Percentiles rank a stretch among this genome's conserved stretches.
phyloP scores from a whole-genome alignment of 2,329 filamentous ascomycete genomes.

The Herpomyces periplanetae region DNA sequence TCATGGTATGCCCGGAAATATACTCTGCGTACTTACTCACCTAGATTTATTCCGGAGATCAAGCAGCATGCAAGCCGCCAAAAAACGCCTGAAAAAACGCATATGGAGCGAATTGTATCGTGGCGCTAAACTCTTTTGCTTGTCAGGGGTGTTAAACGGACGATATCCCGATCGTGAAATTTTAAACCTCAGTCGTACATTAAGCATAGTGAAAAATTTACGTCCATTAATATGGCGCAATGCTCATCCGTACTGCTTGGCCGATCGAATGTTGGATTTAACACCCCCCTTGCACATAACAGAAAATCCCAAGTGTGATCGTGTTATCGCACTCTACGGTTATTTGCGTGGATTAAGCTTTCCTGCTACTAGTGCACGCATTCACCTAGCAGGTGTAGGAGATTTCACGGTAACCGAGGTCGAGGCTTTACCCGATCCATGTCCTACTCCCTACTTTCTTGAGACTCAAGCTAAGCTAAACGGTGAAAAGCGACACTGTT shows the following conservation, averaged over 20 bases:
- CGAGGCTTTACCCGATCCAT: constrained; percentile 65
- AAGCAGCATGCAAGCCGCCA: constrained; percentile 57
- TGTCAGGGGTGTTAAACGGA: constrained; percentile 83
- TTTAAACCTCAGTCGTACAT: constrained; percentile 69
- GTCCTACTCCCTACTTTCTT: constrained; percentile 65
- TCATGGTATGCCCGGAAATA: constrained; percentile 90
- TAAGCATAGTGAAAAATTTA: constrained; percentile 97
- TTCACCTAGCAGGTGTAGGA: constrained; percentile 70
- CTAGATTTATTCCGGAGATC: constrained; percentile 81
- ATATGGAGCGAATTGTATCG: constrained; percentile 94
- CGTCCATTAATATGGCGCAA: constrained; percentile 87
- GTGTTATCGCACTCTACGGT: constrained; percentile 59
- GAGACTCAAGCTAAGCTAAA: constrained; percentile 46
- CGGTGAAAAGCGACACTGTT: constrained; percentile 37
- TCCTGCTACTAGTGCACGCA: constrained; percentile 36
- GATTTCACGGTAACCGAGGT: constrained; percentile 51
- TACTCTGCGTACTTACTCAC: constrained; percentile 86
- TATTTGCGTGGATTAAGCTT: constrained; percentile 89
- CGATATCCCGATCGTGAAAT: constrained; percentile 85
- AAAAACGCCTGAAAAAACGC: constrained; percentile 76
- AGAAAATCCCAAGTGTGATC: constrained; percentile 51
- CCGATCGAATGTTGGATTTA: constrained; percentile 76
- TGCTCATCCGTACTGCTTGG: constrained; percentile 64
- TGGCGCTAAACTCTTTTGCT: constrained; percentile 80
- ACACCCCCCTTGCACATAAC: constrained; percentile 76